Evolutionary conservation across 2,329 filamentous ascomycete species (phyloP).

Genomic region (Neoarthrinium moseri): DNA sequence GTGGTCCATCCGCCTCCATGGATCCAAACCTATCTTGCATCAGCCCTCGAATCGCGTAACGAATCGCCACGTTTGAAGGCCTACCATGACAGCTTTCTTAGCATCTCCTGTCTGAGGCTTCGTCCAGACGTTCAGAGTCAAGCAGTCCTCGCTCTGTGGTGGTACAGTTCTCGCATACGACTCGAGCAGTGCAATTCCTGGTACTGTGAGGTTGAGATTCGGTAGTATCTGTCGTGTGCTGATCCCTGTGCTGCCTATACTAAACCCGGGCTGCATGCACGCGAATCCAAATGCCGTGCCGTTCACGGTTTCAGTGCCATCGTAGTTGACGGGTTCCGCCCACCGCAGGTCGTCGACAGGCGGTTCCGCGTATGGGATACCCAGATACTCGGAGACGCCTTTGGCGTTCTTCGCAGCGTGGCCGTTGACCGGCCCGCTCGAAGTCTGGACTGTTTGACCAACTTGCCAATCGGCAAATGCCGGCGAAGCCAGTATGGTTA

Average conservation of each 20-base stretch:
- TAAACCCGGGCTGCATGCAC: slow-evolving; percentile 5
- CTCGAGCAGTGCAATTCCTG: background rate
- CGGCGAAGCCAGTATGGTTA: background rate
- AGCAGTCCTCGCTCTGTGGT: slow-evolving; percentile 22
- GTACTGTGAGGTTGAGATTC: background rate
- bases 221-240: background rate
- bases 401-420: slow-evolving; percentile 2
- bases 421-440: slow-evolving; percentile 5
- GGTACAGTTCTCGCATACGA: slow-evolving; percentile 10
- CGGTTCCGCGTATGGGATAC: slow-evolving; percentile 17
- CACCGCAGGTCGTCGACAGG: slow-evolving; percentile 15
- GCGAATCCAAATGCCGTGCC: slow-evolving; percentile 3
- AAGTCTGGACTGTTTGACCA: slow-evolving; percentile 3
- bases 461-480: background rate
- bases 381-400: slow-evolving; percentile 9
- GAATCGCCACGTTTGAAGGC: too few relatives aligned
- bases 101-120: slow-evolving; percentile 1
- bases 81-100: slow-evolving; percentile 3
- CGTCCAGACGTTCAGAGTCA: slow-evolving; percentile 39
- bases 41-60: background rate
- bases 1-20: slow-evolving; percentile 1
- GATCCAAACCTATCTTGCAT: background rate
- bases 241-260: background rate
- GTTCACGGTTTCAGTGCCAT: slow-evolving; percentile 1
- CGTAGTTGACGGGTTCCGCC: slow-evolving; percentile 8